Evolutionary conservation across 2,329 filamentous ascomycete species (phyloP).

Genomic region (Camptophora hylomeconis): DNA sequence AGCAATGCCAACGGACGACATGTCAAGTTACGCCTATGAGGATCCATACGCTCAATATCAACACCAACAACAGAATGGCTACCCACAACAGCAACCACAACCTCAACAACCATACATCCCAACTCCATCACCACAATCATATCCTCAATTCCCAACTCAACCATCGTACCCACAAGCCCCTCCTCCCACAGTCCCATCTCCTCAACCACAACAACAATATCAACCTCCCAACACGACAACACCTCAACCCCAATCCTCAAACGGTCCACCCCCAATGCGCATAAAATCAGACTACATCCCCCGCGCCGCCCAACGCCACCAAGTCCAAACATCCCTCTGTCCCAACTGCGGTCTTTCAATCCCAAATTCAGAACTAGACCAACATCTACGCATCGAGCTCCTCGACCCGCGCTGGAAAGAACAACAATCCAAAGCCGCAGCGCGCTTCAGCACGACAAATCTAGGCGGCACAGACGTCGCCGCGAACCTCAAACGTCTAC

Average conservation of each 20-base stretch:
- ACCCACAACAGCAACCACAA: constrained; percentile 21
- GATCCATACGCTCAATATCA: constrained; percentile 21
- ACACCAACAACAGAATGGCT: constrained; percentile 24
- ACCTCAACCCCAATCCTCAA: constrained; percentile 64
- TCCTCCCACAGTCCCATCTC: constrained; percentile 32
- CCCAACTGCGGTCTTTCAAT: constrained; percentile 90
- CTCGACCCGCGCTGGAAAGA: constrained; percentile 93
- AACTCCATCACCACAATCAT: constrained; percentile 19
- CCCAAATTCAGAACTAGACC: constrained; percentile 72
- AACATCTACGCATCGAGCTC: constrained; percentile 90
- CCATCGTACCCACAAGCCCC: constrained; percentile 14
- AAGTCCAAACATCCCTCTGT: constrained; percentile 60
- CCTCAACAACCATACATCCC: constrained; percentile 19
- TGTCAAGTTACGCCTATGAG: constrained; percentile 35
- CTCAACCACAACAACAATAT: constrained; percentile 22
- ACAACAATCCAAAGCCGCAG: constrained; percentile 78
- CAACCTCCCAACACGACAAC: constrained; percentile 48
- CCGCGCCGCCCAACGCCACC: constrained; percentile 58
- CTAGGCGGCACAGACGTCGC: constrained; percentile 76
- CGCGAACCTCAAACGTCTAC: constrained; percentile 88
- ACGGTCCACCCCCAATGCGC: constrained; percentile 53
- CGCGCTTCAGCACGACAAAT: constrained; percentile 74
- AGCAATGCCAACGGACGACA: constrained; percentile 73
- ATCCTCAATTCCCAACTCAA: constrained; percentile 20
- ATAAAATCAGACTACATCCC: constrained; percentile 91